A percentile compares a stretch with the other conserved stretches of the same genome.
phyloP scores from a whole-genome alignment of 305 asterid genomes.

The Solanum chacoense region DNA sequence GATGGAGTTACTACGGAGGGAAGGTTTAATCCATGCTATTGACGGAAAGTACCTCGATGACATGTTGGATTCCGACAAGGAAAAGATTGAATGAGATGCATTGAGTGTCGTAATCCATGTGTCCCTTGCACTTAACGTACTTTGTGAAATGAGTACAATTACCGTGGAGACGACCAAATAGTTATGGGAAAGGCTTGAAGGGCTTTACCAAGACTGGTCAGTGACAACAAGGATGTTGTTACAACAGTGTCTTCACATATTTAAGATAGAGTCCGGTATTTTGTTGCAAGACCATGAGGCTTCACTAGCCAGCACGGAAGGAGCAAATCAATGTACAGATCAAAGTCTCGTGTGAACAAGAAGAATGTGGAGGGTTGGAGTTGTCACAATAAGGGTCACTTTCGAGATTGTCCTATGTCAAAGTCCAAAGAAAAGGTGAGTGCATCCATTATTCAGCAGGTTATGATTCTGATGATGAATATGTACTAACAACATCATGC shows the following conservation, averaged over 20 bases:
- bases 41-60: background rate
- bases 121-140: background rate
- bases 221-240: background rate
- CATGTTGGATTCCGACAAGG: background rate
- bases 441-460: background rate
- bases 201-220: background rate
- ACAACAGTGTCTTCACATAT: background rate
- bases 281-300: background rate
- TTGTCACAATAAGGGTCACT: background rate
- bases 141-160: background rate
- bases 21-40: background rate
- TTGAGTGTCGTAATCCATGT: too few species aligned
- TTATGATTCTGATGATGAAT: too few species aligned
- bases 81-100: background rate
- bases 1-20: background rate
- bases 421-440: background rate
- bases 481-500: background rate
- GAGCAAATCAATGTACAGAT: background rate
- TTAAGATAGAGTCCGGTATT: background rate
- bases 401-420: background rate
- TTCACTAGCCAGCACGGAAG: background rate
- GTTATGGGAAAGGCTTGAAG: background rate
- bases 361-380: background rate
- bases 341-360: background rate
- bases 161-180: background rate